phyloP scores from a whole-genome alignment of 805 yeast species.

The Saturnispora silvae region DNA sequence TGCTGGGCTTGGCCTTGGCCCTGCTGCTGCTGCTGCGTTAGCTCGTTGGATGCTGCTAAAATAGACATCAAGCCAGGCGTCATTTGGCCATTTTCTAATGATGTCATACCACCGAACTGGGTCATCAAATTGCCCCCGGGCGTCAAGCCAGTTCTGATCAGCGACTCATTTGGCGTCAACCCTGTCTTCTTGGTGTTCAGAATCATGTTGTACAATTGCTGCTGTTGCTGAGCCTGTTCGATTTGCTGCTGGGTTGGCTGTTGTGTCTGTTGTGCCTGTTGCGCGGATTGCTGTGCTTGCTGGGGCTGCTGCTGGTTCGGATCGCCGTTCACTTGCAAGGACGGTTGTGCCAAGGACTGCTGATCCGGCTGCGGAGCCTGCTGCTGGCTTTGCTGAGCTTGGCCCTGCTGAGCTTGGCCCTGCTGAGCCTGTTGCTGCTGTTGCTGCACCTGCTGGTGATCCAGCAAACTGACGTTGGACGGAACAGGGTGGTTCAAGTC shows the following conservation, averaged over 20 bases:
- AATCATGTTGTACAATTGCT: constrained; percentile 16
- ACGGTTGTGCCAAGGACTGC: too few species aligned
- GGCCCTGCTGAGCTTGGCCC: not conserved
- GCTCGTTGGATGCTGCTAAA: not conserved
- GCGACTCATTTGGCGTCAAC: constrained; percentile 67
- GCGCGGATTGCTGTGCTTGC: constrained; percentile 1
- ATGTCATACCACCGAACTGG: not conserved
- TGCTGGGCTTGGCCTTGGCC: not conserved
- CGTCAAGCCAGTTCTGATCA: constrained; percentile 59
- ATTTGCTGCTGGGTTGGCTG: constrained; percentile 7
- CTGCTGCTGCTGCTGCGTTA: not conserved
- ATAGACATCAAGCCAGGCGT: constrained; percentile 10
- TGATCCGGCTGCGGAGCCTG: too few species aligned
- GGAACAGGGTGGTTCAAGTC: constrained; percentile 4
- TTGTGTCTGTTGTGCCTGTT: constrained; percentile 10
- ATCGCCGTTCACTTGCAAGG: too few species aligned
- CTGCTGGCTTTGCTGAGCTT: not conserved
- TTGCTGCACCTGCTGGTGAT: constrained; percentile 1
- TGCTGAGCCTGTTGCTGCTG: not conserved
- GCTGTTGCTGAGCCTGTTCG: constrained; percentile 12
- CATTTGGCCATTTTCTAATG: constrained; percentile 5
- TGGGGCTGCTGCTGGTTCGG: too few species aligned
- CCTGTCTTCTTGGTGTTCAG: constrained; percentile 38
- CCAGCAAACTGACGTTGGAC: constrained; percentile 1
- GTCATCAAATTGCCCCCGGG: constrained; percentile 34